phyloP scores from a whole-genome alignment of 2,329 filamentous ascomycete species.

The Stagonosporopsis rhizophila region DNA sequence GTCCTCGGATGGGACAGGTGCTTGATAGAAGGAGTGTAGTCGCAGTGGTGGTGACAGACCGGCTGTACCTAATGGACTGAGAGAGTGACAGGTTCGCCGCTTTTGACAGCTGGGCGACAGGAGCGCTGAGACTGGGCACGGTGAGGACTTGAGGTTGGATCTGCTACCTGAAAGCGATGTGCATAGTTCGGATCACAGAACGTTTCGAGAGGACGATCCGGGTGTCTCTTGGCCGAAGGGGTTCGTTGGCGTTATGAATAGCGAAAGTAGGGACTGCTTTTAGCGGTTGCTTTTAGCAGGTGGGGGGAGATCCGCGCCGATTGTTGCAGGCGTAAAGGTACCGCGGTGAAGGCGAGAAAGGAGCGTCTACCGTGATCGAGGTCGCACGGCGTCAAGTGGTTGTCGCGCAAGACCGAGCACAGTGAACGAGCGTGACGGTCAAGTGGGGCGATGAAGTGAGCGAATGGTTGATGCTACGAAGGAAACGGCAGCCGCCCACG shows the following conservation, averaged over 20 bases:
- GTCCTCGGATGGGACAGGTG: slow-evolving; percentile 15
- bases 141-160: slow-evolving; percentile 19
- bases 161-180: slow-evolving; percentile 32
- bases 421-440: neutral
- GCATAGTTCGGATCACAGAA: slow-evolving; percentile 43
- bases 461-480: neutral
- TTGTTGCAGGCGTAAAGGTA: neutral
- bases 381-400: slow-evolving; percentile 20
- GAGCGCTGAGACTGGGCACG: slow-evolving; percentile 24
- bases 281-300: too few relatives aligned
- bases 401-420: slow-evolving; percentile 20
- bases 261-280: slow-evolving; percentile 3
- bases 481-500: slow-evolving; percentile 3
- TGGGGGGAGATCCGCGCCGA: neutral
- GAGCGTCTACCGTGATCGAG: slow-evolving; percentile 35
- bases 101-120: slow-evolving; percentile 27
- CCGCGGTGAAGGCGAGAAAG: slow-evolving; percentile 30
- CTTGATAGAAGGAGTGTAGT: slow-evolving; percentile 21
- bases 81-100: slow-evolving; percentile 38
- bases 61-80: slow-evolving; percentile 41
- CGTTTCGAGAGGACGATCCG: slow-evolving; percentile 42
- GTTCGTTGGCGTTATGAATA: slow-evolving; percentile 30
- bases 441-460: neutral
- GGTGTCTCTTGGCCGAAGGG: slow-evolving; percentile 23
- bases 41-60: slow-evolving; percentile 46